These are phyloP conservation scores for Mastigamoeba balamuthi DNA, from an alignment of 78 protist genomes.

Conservation along the genomic window DNA sequence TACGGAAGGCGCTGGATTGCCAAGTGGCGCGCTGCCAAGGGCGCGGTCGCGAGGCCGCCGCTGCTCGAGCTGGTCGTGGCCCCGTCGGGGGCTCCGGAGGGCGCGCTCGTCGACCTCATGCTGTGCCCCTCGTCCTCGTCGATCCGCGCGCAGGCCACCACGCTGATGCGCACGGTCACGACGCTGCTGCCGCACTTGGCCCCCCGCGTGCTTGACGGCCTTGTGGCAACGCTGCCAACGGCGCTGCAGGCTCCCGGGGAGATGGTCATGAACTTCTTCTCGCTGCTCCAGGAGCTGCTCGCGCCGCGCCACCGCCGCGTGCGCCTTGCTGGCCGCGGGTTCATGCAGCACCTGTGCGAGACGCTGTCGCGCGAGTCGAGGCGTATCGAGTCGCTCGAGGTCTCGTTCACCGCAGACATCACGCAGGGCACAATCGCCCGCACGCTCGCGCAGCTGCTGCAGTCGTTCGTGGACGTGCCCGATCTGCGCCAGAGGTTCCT, in stretches of 20 bases:
- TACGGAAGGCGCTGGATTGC: background rate
- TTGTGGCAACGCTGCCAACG: constrained; percentile 10
- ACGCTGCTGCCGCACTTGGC: too few species aligned
- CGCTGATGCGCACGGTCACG: constrained; percentile 21
- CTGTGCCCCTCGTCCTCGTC: constrained; percentile 31
- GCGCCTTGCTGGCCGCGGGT: background rate
- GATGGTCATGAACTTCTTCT: background rate
- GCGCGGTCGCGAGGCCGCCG: constrained; percentile 1
- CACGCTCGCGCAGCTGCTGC: constrained; percentile 16
- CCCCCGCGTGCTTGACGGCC: too few species aligned
- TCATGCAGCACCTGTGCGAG: constrained; percentile 26
- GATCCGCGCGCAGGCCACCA: constrained; percentile 3
- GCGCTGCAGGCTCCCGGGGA: constrained; percentile 17
- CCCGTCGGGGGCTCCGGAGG: constrained; percentile 16
- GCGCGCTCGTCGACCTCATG: constrained; percentile 16
- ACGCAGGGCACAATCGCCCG: constrained; percentile 39
- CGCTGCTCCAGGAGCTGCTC: background rate
- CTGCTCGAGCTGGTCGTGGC: background rate
- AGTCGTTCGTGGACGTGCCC: constrained; percentile 20
- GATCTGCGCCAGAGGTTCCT: constrained; percentile 14
- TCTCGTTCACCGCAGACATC: constrained; percentile 22
- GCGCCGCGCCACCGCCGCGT: background rate
- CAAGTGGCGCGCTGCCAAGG: background rate
- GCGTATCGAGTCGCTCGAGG: constrained; percentile 21
- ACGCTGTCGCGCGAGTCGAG: constrained; percentile 11